phyloP scores from a whole-genome alignment of 768 basidiomycete species.

The Boletus reticuloceps region DNA sequence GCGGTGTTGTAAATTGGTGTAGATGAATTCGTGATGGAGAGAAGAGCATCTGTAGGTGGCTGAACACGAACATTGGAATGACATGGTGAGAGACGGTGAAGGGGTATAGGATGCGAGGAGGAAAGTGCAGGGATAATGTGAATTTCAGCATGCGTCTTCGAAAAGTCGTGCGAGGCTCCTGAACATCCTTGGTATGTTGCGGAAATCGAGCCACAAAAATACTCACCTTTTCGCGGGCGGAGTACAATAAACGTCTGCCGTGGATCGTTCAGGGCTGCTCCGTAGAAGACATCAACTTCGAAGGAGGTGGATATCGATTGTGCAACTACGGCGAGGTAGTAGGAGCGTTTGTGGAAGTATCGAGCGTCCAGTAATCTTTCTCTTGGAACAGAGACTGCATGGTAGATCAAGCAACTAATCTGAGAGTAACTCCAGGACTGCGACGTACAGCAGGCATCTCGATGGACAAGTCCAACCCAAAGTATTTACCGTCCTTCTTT shows the following conservation, averaged over 20 bases:
- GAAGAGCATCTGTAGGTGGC: constrained; percentile 14
- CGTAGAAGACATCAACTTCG: constrained; percentile 58
- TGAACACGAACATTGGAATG: constrained; percentile 62
- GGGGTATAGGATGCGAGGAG: constrained; percentile 56
- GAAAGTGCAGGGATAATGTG: constrained; percentile 72
- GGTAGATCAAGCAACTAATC: background rate
- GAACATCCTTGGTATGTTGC: background rate
- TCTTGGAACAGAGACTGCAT: constrained; percentile 81
- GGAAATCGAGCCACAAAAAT: constrained; percentile 22
- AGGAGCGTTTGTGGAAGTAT: constrained; percentile 90
- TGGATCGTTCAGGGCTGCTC: constrained; percentile 56
- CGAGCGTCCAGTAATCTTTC: constrained; percentile 90
- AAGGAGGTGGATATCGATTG: constrained; percentile 50
- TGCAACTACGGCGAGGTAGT: constrained; percentile 82
- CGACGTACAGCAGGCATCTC: constrained; percentile 80
- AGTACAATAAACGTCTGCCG: constrained; percentile 67
- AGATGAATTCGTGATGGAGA: constrained; percentile 33
- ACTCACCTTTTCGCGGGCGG: constrained; percentile 50
- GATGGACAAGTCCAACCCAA: constrained; percentile 75
- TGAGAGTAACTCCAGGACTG: background rate
- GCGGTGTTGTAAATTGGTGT: constrained; percentile 83
- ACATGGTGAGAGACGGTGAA: constrained; percentile 68
- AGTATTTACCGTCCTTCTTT: constrained; percentile 59
- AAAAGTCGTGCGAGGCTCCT: constrained; percentile 62
- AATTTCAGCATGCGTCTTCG: constrained; percentile 67